Base-by-base conservation (phyloP, 306 rosid genomes). In the Senna siamea region DNA sequence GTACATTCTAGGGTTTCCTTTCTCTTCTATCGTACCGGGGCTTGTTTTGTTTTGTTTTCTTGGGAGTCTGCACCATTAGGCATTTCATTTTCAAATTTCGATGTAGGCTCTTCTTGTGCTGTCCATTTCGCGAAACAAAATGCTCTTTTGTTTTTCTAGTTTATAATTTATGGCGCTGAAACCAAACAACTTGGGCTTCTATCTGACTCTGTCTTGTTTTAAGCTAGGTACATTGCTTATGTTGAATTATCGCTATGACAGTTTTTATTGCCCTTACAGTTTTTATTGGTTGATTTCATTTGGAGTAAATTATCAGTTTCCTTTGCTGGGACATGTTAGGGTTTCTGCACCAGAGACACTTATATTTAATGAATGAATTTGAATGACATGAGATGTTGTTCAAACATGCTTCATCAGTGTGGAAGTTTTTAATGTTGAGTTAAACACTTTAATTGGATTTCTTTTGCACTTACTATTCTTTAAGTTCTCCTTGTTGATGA, bases 1-100 rank as follows among this genome's bases (percentile, higher is more conserved):
- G 30, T 32, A 48, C 41, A 32, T 50, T 50, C 46, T 68, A 68
- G 73, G 73, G 73, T 68, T 68, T 68, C 60, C 47, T 15, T 11
- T 50, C 43, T 63, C 4, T 32, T 10, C 15, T 12, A 15, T 34
- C 18, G 30, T 26, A 44, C 8, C 0, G 44, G 60, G 60, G 60
- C 15, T 32, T 15, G 6, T 32, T 18, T 9, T 67, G 4, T 9
- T 17, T 14, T 47, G 47, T 50, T 30, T 15, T 50, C 5, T 22
- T 43, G 46, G 28, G 72, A 68, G 12, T 37, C 23, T 50, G 13
- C 73, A 48, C 5, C 32, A 58, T 50, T 68, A 17, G 60, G 73
- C 73, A 44, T 17, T 50, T 50, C 32, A 10, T 50, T 18, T 50
- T 34, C 32, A 2, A 48, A 10, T 14, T 68, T 50, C 60, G n/a